These are phyloP conservation scores for Lasiosphaeriaceae sp. DNA, from an alignment of 495 filamentous ascomycete species.

Conservation along the genomic window DNA sequence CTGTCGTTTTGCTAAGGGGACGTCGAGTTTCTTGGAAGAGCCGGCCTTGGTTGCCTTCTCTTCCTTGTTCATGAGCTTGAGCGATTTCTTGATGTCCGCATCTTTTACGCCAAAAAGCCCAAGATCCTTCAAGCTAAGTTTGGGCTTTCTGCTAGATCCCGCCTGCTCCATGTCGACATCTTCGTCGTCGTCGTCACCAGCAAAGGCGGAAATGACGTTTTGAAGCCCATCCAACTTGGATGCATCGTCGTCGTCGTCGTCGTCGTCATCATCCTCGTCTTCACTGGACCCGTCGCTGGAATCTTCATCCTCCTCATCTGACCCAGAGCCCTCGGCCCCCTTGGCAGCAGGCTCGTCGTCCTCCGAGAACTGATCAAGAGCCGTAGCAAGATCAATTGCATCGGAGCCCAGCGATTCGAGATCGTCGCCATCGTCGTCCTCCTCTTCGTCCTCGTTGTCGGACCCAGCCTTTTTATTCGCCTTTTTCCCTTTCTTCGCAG, in stretches of 20 bases:
- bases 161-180: constrained; percentile 20
- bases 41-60: constrained; percentile 50
- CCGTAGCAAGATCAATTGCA: constrained; percentile 77
- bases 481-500: constrained; percentile 46
- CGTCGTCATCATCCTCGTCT: constrained; percentile 49
- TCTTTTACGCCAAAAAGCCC: constrained; percentile 68
- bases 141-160: constrained; percentile 53
- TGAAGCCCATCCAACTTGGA: constrained; percentile 62
- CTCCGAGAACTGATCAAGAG: constrained; percentile 66
- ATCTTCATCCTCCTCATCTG: constrained; percentile 48
- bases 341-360: constrained; percentile 28
- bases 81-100: constrained; percentile 69
- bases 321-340: constrained; percentile 28
- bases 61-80: constrained; percentile 61
- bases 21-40: constrained; percentile 69
- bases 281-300: constrained; percentile 45
- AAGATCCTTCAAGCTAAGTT: constrained; percentile 78
- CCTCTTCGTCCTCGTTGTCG: constrained; percentile 54
- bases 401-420: constrained; percentile 67
- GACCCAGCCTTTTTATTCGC: constrained; percentile 23
- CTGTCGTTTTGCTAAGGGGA: constrained; percentile 82
- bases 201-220: constrained; percentile 66
- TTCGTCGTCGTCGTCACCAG: constrained; percentile 31
- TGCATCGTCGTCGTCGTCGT: constrained; percentile 58
- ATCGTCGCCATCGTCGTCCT: constrained; percentile 55